Evolutionary conservation across 2,329 filamentous ascomycete genomes (phyloP), one percentile per base, ranked within the genome.

Genomic region (Fonsecaea multimorphosa): DNA sequence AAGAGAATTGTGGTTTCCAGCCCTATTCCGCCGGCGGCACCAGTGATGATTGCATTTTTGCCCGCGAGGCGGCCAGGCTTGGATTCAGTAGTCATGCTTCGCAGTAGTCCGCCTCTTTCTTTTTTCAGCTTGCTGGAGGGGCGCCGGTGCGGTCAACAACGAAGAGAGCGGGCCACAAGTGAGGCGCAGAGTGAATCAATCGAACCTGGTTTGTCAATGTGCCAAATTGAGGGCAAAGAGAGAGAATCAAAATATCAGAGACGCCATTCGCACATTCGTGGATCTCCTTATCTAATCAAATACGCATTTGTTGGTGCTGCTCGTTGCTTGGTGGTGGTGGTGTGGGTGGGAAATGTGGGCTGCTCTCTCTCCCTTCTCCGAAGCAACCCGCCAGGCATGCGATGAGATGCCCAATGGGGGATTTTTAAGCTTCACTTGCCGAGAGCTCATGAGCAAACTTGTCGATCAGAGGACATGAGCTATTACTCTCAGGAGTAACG

Each of bases 1-100:
- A 97, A 96, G 65, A 97, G 90, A 72, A 97, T 93, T 63, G 86
- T 87, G 1, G 93, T 97, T 82, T 97, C 93, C 56, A 97, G 90
- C 71, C 93, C 93, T 75, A 97, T 97, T 75, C 93, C 93, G 75
- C 93, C 93, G 74, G 24, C 38, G 12, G 70, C 72, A 36, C 72
- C 72, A 34, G 72, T 73, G 24, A 73, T 72, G 61, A 71, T 82
- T 76, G 85, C 86, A 79, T 88, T 89, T 79, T 89, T 90, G 77
- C 86, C 86, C 69, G 85, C 81, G 61, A 90, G 82, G 73, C 87
- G 84, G 70, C 76, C 76, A 71, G 70, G 67, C 9, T 69, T 64
- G 61, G 61, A 44, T 34, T 58, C 56, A n/a, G 67, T 61, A 32
- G 60, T 40, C 66, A 68, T 68, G 29, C 22, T 58, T n/a, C 29